These are phyloP conservation scores for Coemansia nantahalensis DNA, from an alignment of 192 early-diverging fungal genomes.

Conservation along the genomic window DNA sequence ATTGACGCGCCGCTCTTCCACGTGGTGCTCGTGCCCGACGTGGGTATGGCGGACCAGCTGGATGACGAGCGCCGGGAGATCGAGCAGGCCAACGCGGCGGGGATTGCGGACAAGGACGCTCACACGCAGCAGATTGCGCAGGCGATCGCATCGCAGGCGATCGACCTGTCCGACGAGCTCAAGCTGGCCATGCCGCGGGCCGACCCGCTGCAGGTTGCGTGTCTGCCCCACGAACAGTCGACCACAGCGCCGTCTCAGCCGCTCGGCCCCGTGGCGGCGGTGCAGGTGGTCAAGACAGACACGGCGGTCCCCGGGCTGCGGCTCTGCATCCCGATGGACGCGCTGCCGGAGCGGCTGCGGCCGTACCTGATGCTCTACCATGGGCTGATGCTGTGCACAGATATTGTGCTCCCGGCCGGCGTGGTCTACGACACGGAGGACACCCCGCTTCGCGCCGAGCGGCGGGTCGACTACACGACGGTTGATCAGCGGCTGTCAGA, in stretches of 20 bases:
- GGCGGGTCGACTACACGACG: conserved; percentile 12
- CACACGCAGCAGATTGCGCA: conserved; percentile 54
- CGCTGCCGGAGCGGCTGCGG: conserved; percentile 60
- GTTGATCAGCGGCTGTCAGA: conserved; percentile 52
- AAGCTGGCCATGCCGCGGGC: conserved; percentile 56
- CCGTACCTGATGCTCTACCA: conserved; percentile 75
- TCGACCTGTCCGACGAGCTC: conserved; percentile 54
- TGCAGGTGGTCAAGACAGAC: conserved; percentile 64
- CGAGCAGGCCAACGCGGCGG: conserved; percentile 17
- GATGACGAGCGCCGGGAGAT: conserved; percentile 24
- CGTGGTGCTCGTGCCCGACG: conserved; percentile 34
- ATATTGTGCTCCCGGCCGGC: conserved; percentile 54
- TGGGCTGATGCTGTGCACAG: conserved; percentile 65
- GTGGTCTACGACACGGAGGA: conserved; percentile 20
- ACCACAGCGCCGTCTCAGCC: conserved; percentile 5
- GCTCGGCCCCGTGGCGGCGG: conserved; percentile 48
- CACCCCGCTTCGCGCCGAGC: conserved; percentile 1
- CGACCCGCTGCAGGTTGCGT: conserved; percentile 22
- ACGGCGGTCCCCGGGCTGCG: conserved; percentile 64
- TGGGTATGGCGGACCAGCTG: conserved; percentile 12
- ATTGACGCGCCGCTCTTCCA: conserved; percentile 22
- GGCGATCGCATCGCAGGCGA: conserved; percentile 24
- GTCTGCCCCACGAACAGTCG: conserved; percentile 13
- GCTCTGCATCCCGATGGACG: conserved; percentile 54
- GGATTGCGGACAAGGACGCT: conserved; percentile 22